Base-by-base conservation (phyloP, 129 eudicot genomes). In the Arctium minus region DNA sequence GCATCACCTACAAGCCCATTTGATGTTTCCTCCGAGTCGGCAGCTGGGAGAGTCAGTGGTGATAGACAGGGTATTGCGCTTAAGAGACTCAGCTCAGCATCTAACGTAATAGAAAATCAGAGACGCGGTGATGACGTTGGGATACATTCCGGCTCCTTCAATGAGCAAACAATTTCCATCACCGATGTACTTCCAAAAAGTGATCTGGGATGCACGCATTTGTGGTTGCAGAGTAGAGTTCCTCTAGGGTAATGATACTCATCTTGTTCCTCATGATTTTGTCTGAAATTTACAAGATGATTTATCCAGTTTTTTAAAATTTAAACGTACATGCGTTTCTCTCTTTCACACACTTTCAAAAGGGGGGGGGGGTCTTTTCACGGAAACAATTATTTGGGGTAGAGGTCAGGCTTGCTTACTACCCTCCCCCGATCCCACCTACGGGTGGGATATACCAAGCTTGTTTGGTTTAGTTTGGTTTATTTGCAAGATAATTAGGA, bases 171-270 rank as follows among this genome's bases (percentile, higher is more conserved):
- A 46, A 39, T 88, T 64, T 87, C 92, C 65, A 72, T 88, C 77
- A 74, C 94, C 8, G 97, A 94, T 46, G 98, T 86, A 18, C 92
- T 90, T 88, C 97, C 97, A 48, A 85, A 77, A 31, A 87, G 88
- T 82, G 99, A 94, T 86, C 79, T 90, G 86, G 97, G 93, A 71
- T 93, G 99, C 81, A 93, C 96, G 4, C 99, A 96, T 83, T 71
- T 96, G 78, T 96, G 98, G 98, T 86, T 96, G 90, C 98, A 96
- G 86, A 96, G 99, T 80, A 88, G 94, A 88, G 97, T 91, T 87
- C 99, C 98, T 22, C 79, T 96, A 73, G 99, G 99, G 99, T 95
- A 95, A 80, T 70, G n/a, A 39, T 53, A 33, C 44, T 68, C 37
- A 44, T 85, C 37, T 50, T 79, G 1, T 46, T 78, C 15, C 37